Base-by-base conservation (phyloP, 1,284 basidiomycete genomes). In the Malassezia yamatoensis region DNA sequence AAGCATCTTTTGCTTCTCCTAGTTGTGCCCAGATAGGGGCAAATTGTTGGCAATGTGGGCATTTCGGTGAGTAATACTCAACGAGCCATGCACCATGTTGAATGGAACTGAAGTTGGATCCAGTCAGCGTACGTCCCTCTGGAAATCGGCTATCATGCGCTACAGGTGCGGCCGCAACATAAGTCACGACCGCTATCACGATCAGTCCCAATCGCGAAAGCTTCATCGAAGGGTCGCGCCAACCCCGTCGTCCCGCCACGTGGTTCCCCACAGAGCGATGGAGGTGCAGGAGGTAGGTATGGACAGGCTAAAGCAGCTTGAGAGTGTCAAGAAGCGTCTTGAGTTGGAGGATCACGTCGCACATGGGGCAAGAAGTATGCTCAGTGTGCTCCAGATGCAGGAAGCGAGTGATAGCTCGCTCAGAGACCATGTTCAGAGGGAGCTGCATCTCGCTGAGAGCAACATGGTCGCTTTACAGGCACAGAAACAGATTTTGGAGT, bases 21-120 rank as follows among this genome's bases (percentile, higher is more conserved):
- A 96, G 78, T 47, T 83, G 77, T 36, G 82, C 79, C 90, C 91
- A 98, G 34, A 84, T 89, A 0, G 90, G 88, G 9, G 83, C 82
- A 63, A 90, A 89, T 0, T 76, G 65, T 39, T 79, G 80, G 75
- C 88, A 90, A 69, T 90, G 87, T n/a, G 74, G 70, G 70, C 88
- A 90, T 63, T 83, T 85, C 0, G 88, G 88, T 81, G 61, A 62
- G 55, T 60, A 72, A 57, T 68, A 73, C 59, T 73, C 70, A 49
- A 73, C 63, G 29, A 73, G 56, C 70, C 70, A 72, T 5, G 68
- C 61, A 18, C 67, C 67, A 2, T 65, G 40, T 13, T 60, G 41
- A 15, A 61, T 65, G 45, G 65, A 58, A 1, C 58, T 63, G 16
- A 68, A 72, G 54, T 72, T 72, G 49, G 63, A 45, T 6, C 58